These are phyloP conservation scores for Amphirosellinia nigrospora DNA, from an alignment of 495 filamentous ascomycete species.

Conservation along the genomic window DNA sequence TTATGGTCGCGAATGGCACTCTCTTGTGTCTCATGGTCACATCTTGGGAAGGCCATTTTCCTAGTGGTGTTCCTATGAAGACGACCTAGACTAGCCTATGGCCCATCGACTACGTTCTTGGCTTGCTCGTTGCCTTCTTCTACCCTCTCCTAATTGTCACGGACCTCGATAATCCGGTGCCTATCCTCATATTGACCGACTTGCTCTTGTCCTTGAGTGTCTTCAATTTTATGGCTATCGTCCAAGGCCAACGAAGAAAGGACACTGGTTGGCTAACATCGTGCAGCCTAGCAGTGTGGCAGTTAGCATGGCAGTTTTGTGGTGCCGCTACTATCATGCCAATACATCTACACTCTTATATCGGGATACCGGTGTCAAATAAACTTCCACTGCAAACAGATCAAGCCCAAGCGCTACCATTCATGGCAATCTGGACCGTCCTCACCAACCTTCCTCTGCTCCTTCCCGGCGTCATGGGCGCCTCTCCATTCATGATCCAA, in stretches of 20 bases:
- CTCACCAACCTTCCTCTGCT: neutral
- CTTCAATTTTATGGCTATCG: neutral
- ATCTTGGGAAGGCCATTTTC: neutral
- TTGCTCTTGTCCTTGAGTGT: neutral
- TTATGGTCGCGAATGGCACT: neutral
- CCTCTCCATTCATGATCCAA: neutral
- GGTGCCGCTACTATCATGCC: neutral
- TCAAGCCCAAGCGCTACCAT: neutral
- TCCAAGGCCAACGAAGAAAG: neutral
- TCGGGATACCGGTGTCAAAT: neutral
- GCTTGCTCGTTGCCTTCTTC: neutral
- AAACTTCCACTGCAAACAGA: neutral
- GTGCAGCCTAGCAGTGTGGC: neutral
- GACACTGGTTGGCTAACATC: neutral
- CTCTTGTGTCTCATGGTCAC: neutral
- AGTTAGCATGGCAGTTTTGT: neutral
- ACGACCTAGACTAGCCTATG: neutral
- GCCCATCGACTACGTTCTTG: constrained; percentile 1
- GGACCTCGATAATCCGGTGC: neutral
- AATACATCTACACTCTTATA: neutral
- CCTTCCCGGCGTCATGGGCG: neutral
- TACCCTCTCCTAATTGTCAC: constrained; percentile 1
- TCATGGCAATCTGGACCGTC: neutral
- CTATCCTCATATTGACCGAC: neutral
- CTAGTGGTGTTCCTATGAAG: neutral